A percentile compares a stretch with the other conserved stretches of the same genome.
These are phyloP conservation scores for Phytopythium delawarense DNA, from an alignment of 352 stramenopile species.

Conservation along the genomic window DNA sequence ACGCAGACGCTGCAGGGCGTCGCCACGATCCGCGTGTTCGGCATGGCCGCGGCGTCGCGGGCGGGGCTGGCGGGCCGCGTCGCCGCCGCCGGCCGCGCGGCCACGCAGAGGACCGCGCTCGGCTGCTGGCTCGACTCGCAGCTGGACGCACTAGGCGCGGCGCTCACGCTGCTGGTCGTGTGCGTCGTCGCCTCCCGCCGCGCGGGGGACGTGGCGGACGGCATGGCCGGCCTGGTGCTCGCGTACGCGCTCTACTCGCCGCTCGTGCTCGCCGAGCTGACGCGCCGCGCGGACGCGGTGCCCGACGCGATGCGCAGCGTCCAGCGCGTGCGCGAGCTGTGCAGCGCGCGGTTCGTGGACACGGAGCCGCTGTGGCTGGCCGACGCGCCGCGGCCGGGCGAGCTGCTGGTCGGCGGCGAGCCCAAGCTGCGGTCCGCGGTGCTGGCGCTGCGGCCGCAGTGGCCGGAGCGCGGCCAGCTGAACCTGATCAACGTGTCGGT, in stretches of 20 bases:
- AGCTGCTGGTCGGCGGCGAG: background rate
- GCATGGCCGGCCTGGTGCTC: constrained; percentile 90
- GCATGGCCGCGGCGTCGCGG: constrained; percentile 37
- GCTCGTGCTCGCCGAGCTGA: constrained; percentile 93
- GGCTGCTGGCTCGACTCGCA: constrained; percentile 96
- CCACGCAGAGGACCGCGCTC: constrained; percentile 87
- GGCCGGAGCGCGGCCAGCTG: constrained; percentile 60
- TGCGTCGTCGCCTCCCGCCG: constrained; percentile 81
- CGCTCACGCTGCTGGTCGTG: constrained; percentile 90
- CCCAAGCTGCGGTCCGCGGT: background rate
- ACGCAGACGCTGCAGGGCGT: constrained; percentile 86
- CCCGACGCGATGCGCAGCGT: constrained; percentile 95
- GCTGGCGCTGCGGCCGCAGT: constrained; percentile 40
- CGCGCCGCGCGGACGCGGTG: constrained; percentile 91
- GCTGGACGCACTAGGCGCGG: constrained; percentile 78
- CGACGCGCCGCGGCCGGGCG: background rate
- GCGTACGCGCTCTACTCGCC: constrained; percentile 93
- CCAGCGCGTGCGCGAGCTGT: constrained; percentile 70
- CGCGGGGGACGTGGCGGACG: constrained; percentile 40
- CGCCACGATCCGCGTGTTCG: constrained; percentile 65
- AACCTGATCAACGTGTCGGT: constrained; percentile 67
- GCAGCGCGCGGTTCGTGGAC: constrained; percentile 17
- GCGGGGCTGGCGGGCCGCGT: constrained; percentile 34
- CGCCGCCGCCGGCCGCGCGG: constrained; percentile 79
- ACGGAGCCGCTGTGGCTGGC: constrained; percentile 31